Percentiles rank a stretch among this genome's conserved stretches.
phyloP scores from a whole-genome alignment of 75 land plant species.

The Gnetum montanum region DNA sequence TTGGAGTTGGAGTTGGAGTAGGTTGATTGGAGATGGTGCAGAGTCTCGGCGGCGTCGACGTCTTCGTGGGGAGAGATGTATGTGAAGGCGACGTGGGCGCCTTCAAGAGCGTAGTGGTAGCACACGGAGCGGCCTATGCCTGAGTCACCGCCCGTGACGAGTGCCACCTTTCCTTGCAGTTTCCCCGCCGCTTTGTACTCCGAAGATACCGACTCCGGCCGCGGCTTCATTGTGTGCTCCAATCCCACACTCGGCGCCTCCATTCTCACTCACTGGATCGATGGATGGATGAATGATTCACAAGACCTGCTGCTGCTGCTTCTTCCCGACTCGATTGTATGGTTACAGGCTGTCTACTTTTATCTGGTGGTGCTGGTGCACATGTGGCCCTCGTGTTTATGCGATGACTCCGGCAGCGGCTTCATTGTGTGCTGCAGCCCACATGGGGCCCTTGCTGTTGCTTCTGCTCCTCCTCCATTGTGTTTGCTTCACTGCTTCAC shows the following conservation, averaged over 20 bases:
- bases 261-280: too few relatives aligned
- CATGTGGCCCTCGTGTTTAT: too few relatives aligned
- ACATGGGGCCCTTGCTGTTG: neutral
- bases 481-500: too few relatives aligned
- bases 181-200: conserved; percentile 72
- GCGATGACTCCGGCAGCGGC: conserved; percentile 51
- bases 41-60: conserved; percentile 64
- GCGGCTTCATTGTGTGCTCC: conserved; percentile 68
- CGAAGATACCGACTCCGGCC: conserved; percentile 25
- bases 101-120: conserved; percentile 52
- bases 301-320: too few relatives aligned
- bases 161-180: conserved; percentile 78
- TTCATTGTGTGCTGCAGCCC: conserved; percentile 68
- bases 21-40: conserved; percentile 35
- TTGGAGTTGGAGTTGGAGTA: conserved; percentile 44
- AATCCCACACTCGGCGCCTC: conserved; percentile 65
- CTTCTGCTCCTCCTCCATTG: conserved; percentile 2
- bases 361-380: too few relatives aligned
- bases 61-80: conserved; percentile 61
- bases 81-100: conserved; percentile 83
- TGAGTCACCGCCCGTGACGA: conserved; percentile 89
- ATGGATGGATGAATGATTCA: too few relatives aligned
- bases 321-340: too few relatives aligned
- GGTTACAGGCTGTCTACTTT: too few relatives aligned
- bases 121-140: conserved; percentile 83